Percentiles rank a stretch among this genome's conserved stretches.
Evolutionary conservation across 2,329 filamentous ascomycete species (phyloP).

Genomic region (Hypoxylon sp.): DNA sequence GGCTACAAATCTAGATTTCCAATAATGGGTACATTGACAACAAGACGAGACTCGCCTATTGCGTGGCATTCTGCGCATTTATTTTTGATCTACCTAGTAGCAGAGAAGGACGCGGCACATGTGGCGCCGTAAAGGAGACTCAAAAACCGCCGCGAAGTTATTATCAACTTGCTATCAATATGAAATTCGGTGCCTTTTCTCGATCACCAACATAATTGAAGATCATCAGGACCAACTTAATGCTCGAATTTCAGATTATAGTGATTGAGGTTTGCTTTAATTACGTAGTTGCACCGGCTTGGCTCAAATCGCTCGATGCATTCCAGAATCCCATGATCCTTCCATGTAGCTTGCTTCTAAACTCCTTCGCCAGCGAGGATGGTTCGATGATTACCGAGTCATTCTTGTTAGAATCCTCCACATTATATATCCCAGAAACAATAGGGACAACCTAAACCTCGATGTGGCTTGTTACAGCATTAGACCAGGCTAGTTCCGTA

Average conservation of each 20-base stretch:
- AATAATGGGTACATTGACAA: conserved; percentile 10
- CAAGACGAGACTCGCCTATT: conserved; percentile 10
- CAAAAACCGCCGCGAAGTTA: conserved; percentile 14
- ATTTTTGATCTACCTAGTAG: background rate
- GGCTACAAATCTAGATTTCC: conserved; percentile 15
- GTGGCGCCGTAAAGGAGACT: conserved; percentile 11
- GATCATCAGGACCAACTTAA: conserved; percentile 21
- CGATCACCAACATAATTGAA: conserved; percentile 21
- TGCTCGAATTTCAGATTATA: conserved; percentile 10
- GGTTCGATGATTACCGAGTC: background rate
- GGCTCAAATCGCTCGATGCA: conserved; percentile 16
- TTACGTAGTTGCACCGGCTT: conserved; percentile 21
- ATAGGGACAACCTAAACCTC: conserved; percentile 4
- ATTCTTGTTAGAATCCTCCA: background rate
- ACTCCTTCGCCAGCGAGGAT: conserved; percentile 3
- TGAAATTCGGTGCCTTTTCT: conserved; percentile 4
- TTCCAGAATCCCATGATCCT: conserved; percentile 37
- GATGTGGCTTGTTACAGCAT: conserved; percentile 22
- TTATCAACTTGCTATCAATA: conserved; percentile 7
- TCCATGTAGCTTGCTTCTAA: conserved; percentile 19
- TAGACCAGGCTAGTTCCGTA: conserved; percentile 2
- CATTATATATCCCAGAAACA: conserved; percentile 1
- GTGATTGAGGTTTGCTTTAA: conserved; percentile 10
- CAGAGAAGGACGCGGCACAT: conserved; percentile 27
- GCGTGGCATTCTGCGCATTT: conserved; percentile 3